Conservation (phyloP, 1,139 yeast genomes). For the Magnusiomyces ingens region DNA sequence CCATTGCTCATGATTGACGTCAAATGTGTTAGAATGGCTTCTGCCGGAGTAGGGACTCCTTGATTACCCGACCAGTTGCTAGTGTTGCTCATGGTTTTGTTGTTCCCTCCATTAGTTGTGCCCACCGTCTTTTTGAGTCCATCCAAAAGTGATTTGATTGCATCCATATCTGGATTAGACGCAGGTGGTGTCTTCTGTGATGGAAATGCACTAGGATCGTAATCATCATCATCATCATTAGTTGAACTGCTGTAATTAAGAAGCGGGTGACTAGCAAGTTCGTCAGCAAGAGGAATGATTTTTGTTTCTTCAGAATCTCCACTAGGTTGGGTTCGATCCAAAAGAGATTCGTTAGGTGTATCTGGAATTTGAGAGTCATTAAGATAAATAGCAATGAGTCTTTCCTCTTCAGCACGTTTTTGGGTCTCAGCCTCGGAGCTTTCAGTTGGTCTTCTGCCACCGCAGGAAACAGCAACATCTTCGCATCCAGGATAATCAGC, state of each 20-base stretch:
- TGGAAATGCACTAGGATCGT: background rate
- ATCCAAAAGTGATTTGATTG: too few relatives aligned
- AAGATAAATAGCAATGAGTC: constrained; percentile 26
- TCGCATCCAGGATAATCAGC: constrained; percentile 17
- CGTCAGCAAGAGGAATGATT: constrained; percentile 17
- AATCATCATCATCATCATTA: background rate
- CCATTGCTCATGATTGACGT: too few relatives aligned
- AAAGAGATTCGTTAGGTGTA: constrained; percentile 28
- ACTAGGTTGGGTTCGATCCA: constrained; percentile 1
- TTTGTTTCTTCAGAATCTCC: constrained; percentile 12
- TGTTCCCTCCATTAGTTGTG: background rate
- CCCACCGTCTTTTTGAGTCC: too few relatives aligned
- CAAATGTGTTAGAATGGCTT: background rate
- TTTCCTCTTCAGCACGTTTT: constrained; percentile 24
- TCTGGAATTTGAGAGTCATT: constrained; percentile 27
- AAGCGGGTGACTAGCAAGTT: background rate
- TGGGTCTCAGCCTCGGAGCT: constrained; percentile 28
- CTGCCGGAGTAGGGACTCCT: background rate
- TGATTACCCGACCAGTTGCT: background rate
- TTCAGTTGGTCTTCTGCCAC: constrained; percentile 26
- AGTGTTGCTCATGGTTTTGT: background rate
- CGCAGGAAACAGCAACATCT: constrained; percentile 25
- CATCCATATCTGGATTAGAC: too few relatives aligned
- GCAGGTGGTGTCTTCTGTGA: too few relatives aligned
- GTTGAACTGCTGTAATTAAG: background rate